Evolutionary conservation across 148 eudicot genomes (phyloP).

Genomic region (Silene latifolia): DNA sequence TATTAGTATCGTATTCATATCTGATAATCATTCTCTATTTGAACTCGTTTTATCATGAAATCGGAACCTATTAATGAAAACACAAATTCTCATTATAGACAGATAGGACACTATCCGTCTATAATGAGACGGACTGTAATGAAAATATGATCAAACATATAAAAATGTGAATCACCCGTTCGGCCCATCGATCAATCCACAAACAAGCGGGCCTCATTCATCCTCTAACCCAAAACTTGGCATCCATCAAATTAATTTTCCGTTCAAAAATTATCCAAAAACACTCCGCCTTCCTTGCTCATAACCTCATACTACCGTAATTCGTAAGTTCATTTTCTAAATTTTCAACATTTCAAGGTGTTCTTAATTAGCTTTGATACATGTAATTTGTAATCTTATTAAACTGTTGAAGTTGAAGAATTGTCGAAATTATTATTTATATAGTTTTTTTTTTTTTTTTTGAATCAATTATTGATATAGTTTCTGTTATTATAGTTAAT

Average conservation of each 20-base stretch:
- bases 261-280: not conserved
- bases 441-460: too few species aligned
- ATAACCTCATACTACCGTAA: too few species aligned
- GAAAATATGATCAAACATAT: too few species aligned
- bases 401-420: not conserved
- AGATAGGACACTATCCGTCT: too few species aligned
- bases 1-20: too few species aligned
- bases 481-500: not conserved
- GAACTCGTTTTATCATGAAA: too few species aligned
- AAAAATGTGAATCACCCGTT: too few species aligned
- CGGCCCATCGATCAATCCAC: not conserved
- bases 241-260: not conserved
- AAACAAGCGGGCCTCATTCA: not conserved
- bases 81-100: too few species aligned
- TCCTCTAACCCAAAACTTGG: not conserved
- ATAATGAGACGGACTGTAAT: too few species aligned
- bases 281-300: slow-evolving; percentile 2
- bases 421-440: not conserved
- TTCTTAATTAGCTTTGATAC: not conserved
- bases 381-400: not conserved
- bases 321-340: not conserved
- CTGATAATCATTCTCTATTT: too few species aligned
- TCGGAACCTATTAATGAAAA: too few species aligned
- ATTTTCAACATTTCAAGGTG: not conserved
- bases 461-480: too few species aligned